These are phyloP conservation scores for Hebeloma cylindrosporum DNA, from an alignment of 768 basidiomycete genomes.

Conservation along the genomic window DNA sequence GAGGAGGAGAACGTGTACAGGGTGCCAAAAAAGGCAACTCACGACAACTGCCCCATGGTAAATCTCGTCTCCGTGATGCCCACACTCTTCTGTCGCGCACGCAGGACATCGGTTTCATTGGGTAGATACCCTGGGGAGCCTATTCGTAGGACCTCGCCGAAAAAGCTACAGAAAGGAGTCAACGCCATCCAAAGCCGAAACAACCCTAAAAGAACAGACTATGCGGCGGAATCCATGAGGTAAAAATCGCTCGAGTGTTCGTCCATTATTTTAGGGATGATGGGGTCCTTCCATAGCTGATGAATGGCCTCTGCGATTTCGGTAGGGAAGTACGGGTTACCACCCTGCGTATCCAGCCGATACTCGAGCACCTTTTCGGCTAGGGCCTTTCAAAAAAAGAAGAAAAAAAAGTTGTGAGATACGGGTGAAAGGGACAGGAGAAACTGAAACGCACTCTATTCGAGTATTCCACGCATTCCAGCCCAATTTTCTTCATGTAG, in stretches of 20 bases:
- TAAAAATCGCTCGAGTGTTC: slow-evolving; percentile 78
- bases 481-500: slow-evolving; percentile 83
- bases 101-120: slow-evolving; percentile 81
- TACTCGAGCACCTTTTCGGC: slow-evolving; percentile 66
- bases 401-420: slow-evolving; percentile 3
- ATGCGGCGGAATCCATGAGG: slow-evolving; percentile 91
- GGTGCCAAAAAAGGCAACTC: slow-evolving; percentile 23
- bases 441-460: slow-evolving; percentile 65
- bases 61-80: slow-evolving; percentile 91
- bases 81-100: slow-evolving; percentile 86
- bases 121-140: slow-evolving; percentile 80
- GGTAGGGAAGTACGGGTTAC: slow-evolving; percentile 40
- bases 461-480: slow-evolving; percentile 67
- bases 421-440: slow-evolving; percentile 3
- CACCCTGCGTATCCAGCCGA: slow-evolving; percentile 41
- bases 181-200: background rate
- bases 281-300: slow-evolving; percentile 69
- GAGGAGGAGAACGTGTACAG: background rate
- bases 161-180: slow-evolving; percentile 58
- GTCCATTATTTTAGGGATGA: slow-evolving; percentile 54
- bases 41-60: slow-evolving; percentile 65
- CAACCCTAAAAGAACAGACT: slow-evolving; percentile 50
- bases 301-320: slow-evolving; percentile 70
- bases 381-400: slow-evolving; percentile 24
- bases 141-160: slow-evolving; percentile 81